Evolutionary conservation across 2,329 filamentous ascomycete species (phyloP).

Genomic region (Epicoccum sorghinum): DNA sequence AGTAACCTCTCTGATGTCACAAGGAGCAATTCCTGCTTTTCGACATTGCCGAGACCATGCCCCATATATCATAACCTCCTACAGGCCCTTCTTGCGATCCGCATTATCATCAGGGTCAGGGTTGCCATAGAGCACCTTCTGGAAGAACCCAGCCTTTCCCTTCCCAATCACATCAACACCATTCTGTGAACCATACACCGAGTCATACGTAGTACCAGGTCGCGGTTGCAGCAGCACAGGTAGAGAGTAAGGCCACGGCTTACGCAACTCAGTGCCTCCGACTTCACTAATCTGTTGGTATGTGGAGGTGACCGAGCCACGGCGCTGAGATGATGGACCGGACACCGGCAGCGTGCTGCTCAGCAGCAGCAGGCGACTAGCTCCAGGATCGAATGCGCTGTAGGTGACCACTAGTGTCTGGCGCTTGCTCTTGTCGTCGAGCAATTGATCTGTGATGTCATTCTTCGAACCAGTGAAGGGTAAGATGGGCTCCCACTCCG

Average conservation of each 20-base stretch:
- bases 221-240: slow-evolving; percentile 15
- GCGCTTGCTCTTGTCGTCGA: neutral
- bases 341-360: neutral
- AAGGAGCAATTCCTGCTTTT: no score
- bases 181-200: neutral
- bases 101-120: slow-evolving; percentile 15
- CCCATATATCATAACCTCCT: neutral
- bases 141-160: neutral
- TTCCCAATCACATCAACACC: neutral
- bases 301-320: neutral
- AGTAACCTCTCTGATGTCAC: no score
- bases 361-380: slow-evolving; percentile 3
- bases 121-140: slow-evolving; percentile 7
- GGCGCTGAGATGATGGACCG: neutral
- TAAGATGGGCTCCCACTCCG: slow-evolving; percentile 10
- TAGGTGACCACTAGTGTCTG: slow-evolving; percentile 7
- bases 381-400: slow-evolving; percentile 15
- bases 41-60: no score
- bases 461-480: neutral
- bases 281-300: neutral
- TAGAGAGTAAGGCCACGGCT: slow-evolving; percentile 6
- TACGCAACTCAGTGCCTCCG: no score
- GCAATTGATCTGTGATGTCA: neutral
- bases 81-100: neutral
- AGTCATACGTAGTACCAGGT: slow-evolving; percentile 21